Evolutionary conservation across 257 asterid species (phyloP).

Genomic region (Nicotiana tabacum): DNA sequence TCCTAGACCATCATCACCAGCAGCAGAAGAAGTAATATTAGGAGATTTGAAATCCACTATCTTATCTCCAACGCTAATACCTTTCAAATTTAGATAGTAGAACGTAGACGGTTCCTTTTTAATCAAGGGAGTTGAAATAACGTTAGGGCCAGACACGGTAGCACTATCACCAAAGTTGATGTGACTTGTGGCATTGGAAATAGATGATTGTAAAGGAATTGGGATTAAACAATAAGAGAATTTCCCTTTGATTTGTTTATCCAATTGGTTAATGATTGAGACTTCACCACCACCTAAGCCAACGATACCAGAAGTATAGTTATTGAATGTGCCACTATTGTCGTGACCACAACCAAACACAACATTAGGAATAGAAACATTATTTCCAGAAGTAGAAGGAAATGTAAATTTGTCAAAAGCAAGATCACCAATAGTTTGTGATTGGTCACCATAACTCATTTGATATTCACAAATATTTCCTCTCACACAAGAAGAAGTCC

Average conservation of each 20-base stretch:
- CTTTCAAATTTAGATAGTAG: constrained; percentile 11
- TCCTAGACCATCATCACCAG: constrained; percentile 5
- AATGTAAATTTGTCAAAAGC: not conserved
- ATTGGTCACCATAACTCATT: constrained; percentile 12
- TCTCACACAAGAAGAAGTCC: not conserved
- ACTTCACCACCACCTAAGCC: constrained; percentile 10
- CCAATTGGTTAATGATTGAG: constrained; percentile 11
- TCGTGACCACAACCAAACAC: constrained; percentile 18
- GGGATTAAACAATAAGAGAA: constrained; percentile 18
- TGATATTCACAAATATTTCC: constrained; percentile 18
- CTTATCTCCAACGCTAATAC: constrained; percentile 8
- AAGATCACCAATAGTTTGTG: not conserved
- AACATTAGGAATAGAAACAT: not conserved
- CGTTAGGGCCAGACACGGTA: not conserved
- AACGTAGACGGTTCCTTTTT: not conserved
- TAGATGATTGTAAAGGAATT: not conserved
- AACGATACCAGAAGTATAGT: constrained; percentile 8
- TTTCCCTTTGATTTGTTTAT: constrained; percentile 2
- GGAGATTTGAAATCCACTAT: not conserved
- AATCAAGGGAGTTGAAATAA: not conserved
- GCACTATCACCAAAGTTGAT: constrained; percentile 16
- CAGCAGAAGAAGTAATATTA: not conserved
- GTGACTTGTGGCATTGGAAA: not conserved
- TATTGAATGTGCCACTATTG: not conserved
- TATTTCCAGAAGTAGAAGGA: not conserved